phyloP scores from a whole-genome alignment of 139 green algal species.

The Closterium sp. region DNA sequence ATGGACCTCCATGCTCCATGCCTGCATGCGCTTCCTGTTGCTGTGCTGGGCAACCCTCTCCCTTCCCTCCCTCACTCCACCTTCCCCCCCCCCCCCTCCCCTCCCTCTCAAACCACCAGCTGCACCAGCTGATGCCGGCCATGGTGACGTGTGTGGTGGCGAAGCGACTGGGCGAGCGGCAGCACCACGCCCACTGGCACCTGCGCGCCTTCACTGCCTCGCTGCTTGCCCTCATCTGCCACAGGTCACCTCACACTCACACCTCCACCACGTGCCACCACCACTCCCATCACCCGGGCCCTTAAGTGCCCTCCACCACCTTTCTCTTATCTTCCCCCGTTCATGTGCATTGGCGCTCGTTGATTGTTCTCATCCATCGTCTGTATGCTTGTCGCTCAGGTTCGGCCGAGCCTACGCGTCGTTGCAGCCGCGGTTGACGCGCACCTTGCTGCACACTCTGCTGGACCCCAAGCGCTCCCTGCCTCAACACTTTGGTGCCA shows the following conservation, averaged over 20 bases:
- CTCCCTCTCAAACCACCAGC: constrained; percentile 7
- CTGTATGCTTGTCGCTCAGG: constrained; percentile 5
- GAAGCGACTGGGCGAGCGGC: constrained; percentile 58
- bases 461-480: constrained; percentile 61
- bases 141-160: constrained; percentile 78
- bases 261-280: too few relatives aligned
- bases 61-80: neutral
- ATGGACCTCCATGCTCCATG: neutral
- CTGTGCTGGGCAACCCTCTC: neutral
- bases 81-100: neutral
- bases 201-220: constrained; percentile 62
- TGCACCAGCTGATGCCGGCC: constrained; percentile 80
- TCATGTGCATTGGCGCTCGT: too few relatives aligned
- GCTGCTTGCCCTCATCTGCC: constrained; percentile 62
- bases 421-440: constrained; percentile 64
- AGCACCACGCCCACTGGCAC: constrained; percentile 48
- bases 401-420: constrained; percentile 65
- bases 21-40: too few relatives aligned
- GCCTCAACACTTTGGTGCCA: constrained; percentile 64
- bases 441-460: constrained; percentile 58
- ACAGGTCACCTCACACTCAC: constrained; percentile 8
- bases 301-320: too few relatives aligned
- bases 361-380: neutral
- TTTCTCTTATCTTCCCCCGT: too few relatives aligned
- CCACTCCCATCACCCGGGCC: too few relatives aligned